A percentile compares a stretch with the other conserved stretches of the same genome.
phyloP scores from a whole-genome alignment of 192 early-diverging fungal species.

The Cetraspora pellucida region DNA sequence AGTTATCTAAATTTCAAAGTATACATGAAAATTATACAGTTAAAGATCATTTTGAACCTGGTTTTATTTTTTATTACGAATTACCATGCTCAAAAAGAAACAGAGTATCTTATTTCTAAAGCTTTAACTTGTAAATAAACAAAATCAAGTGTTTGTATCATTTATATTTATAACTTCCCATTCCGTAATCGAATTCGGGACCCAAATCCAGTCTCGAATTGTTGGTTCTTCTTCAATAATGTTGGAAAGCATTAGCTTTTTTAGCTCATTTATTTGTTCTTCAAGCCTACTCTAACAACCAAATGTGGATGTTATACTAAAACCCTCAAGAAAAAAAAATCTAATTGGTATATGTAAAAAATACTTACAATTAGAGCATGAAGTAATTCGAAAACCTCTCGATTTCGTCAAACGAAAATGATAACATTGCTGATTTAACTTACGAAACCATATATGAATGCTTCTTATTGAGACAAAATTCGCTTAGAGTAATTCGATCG shows the following conservation, averaged over 20 bases:
- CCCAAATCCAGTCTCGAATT: constrained; percentile 10
- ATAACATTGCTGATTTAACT: background rate
- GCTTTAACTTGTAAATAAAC: background rate
- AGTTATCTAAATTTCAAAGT: background rate
- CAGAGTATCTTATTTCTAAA: background rate
- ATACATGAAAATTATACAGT: background rate
- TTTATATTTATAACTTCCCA: constrained; percentile 21
- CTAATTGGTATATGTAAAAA: constrained; percentile 13
- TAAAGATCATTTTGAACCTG: background rate
- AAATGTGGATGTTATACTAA: constrained; percentile 25
- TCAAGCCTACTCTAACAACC: constrained; percentile 1
- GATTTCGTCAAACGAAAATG: constrained; percentile 4
- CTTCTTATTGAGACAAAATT: background rate
- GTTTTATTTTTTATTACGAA: background rate
- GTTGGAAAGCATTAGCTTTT: constrained; percentile 12
- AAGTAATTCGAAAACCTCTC: constrained; percentile 21
- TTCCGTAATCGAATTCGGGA: background rate
- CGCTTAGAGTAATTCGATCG: background rate
- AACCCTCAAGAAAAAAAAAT: background rate
- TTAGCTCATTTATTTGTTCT: constrained; percentile 18
- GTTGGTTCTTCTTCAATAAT: background rate
- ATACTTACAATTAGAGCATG: constrained; percentile 23
- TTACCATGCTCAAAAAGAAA: background rate
- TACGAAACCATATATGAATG: background rate
- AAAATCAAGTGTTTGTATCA: background rate